Conservation (phyloP, 768 basidiomycete species). For the Leccinum aurantiacum region DNA sequence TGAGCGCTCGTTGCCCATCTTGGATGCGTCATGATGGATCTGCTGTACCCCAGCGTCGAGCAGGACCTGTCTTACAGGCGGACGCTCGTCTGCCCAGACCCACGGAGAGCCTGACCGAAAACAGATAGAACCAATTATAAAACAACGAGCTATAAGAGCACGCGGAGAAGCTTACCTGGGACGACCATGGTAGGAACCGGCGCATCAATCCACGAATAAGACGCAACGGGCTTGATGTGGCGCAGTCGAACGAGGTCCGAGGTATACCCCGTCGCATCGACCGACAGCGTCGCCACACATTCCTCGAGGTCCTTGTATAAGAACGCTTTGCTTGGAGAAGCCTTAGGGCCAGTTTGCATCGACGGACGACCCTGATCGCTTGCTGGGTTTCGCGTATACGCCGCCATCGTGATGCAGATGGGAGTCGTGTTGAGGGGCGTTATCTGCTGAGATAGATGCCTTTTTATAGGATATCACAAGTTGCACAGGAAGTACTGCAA, state of each 20-base stretch:
- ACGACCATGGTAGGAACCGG: conserved; percentile 49
- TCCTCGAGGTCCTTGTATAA: conserved; percentile 24
- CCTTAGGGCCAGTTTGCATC: too few relatives aligned
- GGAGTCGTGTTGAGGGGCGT: neutral
- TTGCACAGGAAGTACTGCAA: neutral
- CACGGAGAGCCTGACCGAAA: conserved; percentile 46
- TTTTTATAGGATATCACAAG: conserved; percentile 1
- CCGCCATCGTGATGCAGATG: conserved; percentile 18
- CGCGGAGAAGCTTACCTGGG: conserved; percentile 39
- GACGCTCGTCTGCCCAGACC: conserved; percentile 50
- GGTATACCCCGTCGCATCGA: conserved; percentile 5
- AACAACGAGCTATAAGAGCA: neutral
- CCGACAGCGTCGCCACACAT: conserved; percentile 18
- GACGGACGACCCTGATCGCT: neutral
- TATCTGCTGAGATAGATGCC: neutral
- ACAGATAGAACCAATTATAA: too few relatives aligned
- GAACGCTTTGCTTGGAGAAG: conserved; percentile 8
- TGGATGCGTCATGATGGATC: conserved; percentile 59
- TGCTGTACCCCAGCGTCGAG: conserved; percentile 51
- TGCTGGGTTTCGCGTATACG: conserved; percentile 7
- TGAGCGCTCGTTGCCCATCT: conserved; percentile 34
- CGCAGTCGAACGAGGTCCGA: conserved; percentile 33
- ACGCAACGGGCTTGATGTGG: conserved; percentile 45
- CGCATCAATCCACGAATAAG: conserved; percentile 54
- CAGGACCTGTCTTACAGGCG: conserved; percentile 51